phyloP scores from a whole-genome alignment of 768 basidiomycete species.

The Tubosaeta sp. region DNA sequence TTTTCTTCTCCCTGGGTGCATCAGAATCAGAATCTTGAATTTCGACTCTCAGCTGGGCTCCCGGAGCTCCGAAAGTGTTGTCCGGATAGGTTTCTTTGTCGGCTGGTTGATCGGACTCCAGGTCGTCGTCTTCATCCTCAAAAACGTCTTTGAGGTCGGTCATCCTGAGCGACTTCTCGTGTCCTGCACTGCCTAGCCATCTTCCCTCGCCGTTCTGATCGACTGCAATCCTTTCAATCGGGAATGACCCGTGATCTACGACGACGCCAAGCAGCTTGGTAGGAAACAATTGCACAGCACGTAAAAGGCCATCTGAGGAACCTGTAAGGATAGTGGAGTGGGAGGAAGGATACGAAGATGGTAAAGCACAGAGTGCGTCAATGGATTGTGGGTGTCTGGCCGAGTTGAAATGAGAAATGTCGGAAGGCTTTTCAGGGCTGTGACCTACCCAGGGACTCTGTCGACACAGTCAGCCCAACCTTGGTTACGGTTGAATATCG shows the following conservation, averaged over 20 bases:
- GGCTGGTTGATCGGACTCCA: slow-evolving; percentile 14
- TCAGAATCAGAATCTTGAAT: slow-evolving; percentile 26
- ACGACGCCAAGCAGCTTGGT: slow-evolving; percentile 88
- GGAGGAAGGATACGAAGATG: slow-evolving; percentile 54
- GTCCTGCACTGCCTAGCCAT: slow-evolving; percentile 93
- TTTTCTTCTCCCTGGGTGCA: slow-evolving; percentile 40
- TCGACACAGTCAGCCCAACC: slow-evolving; percentile 95
- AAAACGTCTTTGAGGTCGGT: slow-evolving; percentile 82
- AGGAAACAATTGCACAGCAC: slow-evolving; percentile 83
- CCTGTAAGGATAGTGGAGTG: slow-evolving; percentile 79
- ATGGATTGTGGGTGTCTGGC: slow-evolving; percentile 85
- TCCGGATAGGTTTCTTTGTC: slow-evolving; percentile 21
- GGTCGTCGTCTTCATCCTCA: slow-evolving; percentile 32
- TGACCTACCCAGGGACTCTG: slow-evolving; percentile 73
- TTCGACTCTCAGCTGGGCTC: slow-evolving; percentile 21
- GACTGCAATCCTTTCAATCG: slow-evolving; percentile 81
- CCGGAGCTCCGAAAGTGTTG: slow-evolving; percentile 5
- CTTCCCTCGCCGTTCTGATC: slow-evolving; percentile 53
- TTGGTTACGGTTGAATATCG: slow-evolving; percentile 80
- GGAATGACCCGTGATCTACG: slow-evolving; percentile 88
- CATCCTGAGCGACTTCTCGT: slow-evolving; percentile 81
- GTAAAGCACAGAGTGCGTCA: slow-evolving; percentile 78
- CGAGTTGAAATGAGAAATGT: slow-evolving; percentile 10
- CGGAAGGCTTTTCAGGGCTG: background rate
- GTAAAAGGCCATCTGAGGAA: slow-evolving; percentile 86